Conservation (phyloP, 176 grass and related monocot genomes). For the Ananas comosus region DNA sequence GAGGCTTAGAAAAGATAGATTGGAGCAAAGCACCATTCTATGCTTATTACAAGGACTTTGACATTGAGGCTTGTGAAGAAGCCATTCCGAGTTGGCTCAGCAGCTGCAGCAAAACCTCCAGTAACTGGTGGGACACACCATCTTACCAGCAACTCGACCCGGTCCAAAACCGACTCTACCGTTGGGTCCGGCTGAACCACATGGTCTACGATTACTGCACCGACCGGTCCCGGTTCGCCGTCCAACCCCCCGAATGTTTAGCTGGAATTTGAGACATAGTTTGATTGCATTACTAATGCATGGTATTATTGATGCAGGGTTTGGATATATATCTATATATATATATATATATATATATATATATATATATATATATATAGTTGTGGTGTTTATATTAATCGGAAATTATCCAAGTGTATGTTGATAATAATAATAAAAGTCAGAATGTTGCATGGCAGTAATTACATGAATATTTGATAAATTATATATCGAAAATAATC, state of each 20-base stretch:
- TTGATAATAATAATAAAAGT: no score
- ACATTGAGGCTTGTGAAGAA: conserved; percentile 15
- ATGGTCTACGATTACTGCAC: conserved; percentile 24
- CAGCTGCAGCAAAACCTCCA: not conserved
- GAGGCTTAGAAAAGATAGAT: conserved; percentile 20
- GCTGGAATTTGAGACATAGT: conserved; percentile 23
- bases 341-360: no score
- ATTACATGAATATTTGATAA: no score
- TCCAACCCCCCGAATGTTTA: not conserved
- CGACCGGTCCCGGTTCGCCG: not conserved
- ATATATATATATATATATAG: no score
- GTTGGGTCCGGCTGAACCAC: conserved; percentile 19
- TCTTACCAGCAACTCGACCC: conserved; percentile 14
- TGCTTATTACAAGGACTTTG: conserved; percentile 27
- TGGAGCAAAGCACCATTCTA: conserved; percentile 15
- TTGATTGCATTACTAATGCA: no score
- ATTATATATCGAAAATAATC: no score
- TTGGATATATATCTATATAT: no score
- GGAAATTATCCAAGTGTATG: no score
- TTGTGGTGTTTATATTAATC: no score
- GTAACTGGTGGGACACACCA: conserved; percentile 17
- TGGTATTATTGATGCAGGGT: no score
- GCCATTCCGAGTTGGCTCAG: not conserved
- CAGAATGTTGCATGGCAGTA: no score
- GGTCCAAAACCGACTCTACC: conserved; percentile 1